Evolutionary conservation across 2,329 filamentous ascomycete species (phyloP).

Genomic region (Botrytis deweyae): DNA sequence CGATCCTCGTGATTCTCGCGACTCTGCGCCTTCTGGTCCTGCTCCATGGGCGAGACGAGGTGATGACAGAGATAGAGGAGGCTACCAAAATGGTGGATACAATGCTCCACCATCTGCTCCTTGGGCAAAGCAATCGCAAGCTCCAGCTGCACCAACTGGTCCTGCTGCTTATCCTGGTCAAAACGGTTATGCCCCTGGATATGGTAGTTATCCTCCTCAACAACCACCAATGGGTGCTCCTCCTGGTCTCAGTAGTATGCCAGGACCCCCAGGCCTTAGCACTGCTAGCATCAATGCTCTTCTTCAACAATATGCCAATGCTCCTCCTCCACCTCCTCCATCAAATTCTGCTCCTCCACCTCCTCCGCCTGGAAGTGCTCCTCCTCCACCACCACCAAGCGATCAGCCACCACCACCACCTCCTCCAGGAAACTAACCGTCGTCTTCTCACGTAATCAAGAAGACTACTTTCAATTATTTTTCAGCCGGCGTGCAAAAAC

Average conservation of each 20-base stretch:
- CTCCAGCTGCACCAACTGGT: conserved; percentile 40
- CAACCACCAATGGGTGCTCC: conserved; percentile 47
- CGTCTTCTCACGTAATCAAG: not conserved
- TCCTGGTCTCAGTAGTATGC: conserved; percentile 35
- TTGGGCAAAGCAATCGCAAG: conserved; percentile 40
- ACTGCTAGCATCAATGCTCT: conserved; percentile 62
- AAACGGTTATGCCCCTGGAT: conserved; percentile 48
- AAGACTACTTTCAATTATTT: not conserved
- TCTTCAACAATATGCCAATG: conserved; percentile 59
- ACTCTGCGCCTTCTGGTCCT: conserved; percentile 42
- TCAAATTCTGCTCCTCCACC: conserved; percentile 38
- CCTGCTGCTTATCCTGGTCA: conserved; percentile 40
- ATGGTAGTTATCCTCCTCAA: conserved; percentile 42
- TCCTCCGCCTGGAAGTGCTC: conserved; percentile 54
- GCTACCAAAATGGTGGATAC: conserved; percentile 47
- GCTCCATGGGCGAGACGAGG: conserved; percentile 63
- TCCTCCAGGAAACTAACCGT: conserved; percentile 22
- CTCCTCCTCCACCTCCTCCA: conserved; percentile 55
- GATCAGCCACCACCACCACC: conserved; percentile 32
- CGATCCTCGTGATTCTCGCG: conserved; percentile 41
- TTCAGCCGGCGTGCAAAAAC: not conserved
- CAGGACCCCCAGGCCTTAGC: conserved; percentile 48
- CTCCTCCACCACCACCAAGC: conserved; percentile 60
- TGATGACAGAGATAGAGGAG: conserved; percentile 44
- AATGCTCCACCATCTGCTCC: conserved; percentile 51